phyloP scores from a whole-genome alignment of 1,284 basidiomycete species.

The Retiboletus flavoniger region DNA sequence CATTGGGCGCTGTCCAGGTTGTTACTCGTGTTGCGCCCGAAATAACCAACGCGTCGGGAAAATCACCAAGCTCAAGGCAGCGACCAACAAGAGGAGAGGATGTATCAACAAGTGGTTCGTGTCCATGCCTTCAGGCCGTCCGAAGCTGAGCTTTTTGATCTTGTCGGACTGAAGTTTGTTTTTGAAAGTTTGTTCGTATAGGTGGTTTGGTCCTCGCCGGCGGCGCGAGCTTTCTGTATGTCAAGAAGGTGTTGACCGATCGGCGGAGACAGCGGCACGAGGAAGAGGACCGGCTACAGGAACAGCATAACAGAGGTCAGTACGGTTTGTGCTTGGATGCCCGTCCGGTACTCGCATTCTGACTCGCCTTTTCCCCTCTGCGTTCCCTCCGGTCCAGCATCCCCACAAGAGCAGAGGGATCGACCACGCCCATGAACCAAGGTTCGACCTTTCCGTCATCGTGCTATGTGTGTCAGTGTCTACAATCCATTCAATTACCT shows the following conservation, averaged over 20 bases:
- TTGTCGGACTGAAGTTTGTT: neutral
- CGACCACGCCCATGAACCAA: conserved; percentile 11
- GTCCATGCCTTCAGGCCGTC: neutral
- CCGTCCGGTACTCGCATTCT: conserved; percentile 7
- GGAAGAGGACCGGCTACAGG: conserved; percentile 16
- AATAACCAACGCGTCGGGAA: neutral
- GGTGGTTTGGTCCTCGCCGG: conserved; percentile 29
- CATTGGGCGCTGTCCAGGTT: no score
- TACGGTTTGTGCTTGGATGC: neutral
- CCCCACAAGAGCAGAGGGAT: conserved; percentile 3
- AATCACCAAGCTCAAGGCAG: neutral
- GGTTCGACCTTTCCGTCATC: neutral
- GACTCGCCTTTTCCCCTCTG: conserved; percentile 3
- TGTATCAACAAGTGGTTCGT: conserved; percentile 26
- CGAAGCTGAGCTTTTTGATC: neutral
- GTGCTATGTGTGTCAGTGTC: neutral
- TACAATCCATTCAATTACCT: neutral
- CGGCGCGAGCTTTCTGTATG: conserved; percentile 32
- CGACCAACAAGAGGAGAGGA: neutral
- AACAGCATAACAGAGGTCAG: neutral
- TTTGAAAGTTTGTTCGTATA: conserved; percentile 25
- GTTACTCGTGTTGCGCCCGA: neutral
- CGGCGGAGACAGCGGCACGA: conserved; percentile 27
- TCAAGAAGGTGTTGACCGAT: conserved; percentile 30
- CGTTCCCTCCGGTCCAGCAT: conserved; percentile 3